Percentiles rank a stretch among this genome's conserved stretches.
phyloP scores from a whole-genome alignment of 306 rosid species.

The Cercis canadensis region DNA sequence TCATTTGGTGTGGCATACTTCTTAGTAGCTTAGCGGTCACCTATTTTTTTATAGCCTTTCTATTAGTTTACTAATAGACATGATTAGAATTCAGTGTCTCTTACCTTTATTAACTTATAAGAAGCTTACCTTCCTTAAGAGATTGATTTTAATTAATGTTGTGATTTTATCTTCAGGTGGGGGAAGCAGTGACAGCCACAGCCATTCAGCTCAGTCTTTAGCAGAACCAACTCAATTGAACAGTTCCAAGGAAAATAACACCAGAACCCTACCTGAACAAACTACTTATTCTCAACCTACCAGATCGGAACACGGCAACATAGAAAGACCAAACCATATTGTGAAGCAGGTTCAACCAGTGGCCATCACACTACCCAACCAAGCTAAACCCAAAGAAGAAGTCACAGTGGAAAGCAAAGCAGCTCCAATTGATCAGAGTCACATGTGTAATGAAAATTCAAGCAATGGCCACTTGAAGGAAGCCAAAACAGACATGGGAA shows the following conservation, averaged over 20 bases:
- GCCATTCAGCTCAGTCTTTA: conserved; percentile 57
- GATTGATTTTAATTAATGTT: neutral
- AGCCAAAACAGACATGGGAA: conserved; percentile 29
- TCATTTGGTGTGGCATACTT: too few relatives aligned
- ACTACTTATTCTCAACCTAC: conserved; percentile 41
- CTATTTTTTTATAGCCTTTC: too few relatives aligned
- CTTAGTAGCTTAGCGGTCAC: too few relatives aligned
- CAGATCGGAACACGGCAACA: conserved; percentile 19
- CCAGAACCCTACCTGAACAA: conserved; percentile 40
- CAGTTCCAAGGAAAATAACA: conserved; percentile 22
- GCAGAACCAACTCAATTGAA: conserved; percentile 32
- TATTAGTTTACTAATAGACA: too few relatives aligned
- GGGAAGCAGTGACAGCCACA: conserved; percentile 52
- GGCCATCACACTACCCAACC: neutral
- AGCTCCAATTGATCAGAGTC: conserved; percentile 20
- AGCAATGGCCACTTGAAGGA: conserved; percentile 25
- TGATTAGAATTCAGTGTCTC: neutral
- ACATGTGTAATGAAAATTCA: conserved; percentile 6
- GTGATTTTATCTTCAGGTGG: conserved; percentile 46
- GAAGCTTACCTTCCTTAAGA: neutral
- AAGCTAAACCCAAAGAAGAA: conserved; percentile 32
- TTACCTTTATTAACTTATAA: neutral
- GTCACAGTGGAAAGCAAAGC: conserved; percentile 7
- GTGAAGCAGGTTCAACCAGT: neutral
- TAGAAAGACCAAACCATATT: neutral